Conservation (phyloP, 129 eudicot species). For the Lactuca saligna region DNA sequence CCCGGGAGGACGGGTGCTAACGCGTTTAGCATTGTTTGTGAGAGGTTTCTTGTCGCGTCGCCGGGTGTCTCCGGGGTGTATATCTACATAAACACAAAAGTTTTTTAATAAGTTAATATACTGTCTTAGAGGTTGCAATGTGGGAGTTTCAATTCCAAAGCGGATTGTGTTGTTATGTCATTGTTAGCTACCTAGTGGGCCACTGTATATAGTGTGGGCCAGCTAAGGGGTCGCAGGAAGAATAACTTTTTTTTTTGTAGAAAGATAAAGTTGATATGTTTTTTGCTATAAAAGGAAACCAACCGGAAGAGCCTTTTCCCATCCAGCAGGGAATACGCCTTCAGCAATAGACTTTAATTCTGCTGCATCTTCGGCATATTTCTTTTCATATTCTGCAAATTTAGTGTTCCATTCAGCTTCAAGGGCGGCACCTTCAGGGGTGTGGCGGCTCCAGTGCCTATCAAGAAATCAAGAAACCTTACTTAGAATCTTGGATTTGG, state of each 20-base stretch:
- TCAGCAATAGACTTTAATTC: conserved; percentile 60
- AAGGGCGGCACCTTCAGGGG: conserved; percentile 74
- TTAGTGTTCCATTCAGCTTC: conserved; percentile 95
- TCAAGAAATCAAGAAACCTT: conserved; percentile 8
- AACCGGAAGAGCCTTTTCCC: conserved; percentile 95
- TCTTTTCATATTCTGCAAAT: conserved; percentile 84
- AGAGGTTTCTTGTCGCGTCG: conserved; percentile 88
- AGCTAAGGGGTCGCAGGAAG: neutral
- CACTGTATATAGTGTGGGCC: neutral
- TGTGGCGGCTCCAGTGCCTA: conserved; percentile 97
- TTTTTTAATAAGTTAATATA: neutral
- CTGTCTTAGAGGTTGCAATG: neutral
- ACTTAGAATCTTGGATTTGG: neutral
- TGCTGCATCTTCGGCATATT: conserved; percentile 77
- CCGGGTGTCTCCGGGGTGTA: conserved; percentile 91
- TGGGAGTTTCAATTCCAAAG: neutral
- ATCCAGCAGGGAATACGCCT: conserved; percentile 72
- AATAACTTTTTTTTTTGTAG: too few species aligned
- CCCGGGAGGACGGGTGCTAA: conserved; percentile 87
- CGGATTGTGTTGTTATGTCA: neutral
- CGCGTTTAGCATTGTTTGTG: conserved; percentile 76
- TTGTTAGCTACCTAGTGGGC: neutral
- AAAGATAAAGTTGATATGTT: too few species aligned
- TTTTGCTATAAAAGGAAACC: conserved; percentile 21
- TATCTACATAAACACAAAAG: conserved; percentile 43